Conservation (phyloP, 2,329 filamentous ascomycete genomes). For the Xenosphaeropsis pyriputrescens region DNA sequence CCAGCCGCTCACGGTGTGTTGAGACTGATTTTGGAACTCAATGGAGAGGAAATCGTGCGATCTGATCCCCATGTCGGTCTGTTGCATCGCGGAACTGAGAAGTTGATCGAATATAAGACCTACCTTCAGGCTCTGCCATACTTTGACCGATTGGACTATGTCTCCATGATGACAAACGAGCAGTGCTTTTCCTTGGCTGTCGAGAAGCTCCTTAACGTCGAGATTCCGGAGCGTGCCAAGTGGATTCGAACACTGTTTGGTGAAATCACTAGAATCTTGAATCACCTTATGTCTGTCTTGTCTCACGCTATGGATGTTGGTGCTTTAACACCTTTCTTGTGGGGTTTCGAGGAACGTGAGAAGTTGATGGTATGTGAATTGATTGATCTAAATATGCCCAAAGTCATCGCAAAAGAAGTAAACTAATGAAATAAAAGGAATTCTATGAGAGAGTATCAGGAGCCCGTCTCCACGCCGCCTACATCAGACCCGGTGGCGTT, state of each 20-base stretch:
- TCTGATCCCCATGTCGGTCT: slow-evolving; percentile 94
- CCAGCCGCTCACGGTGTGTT: slow-evolving; percentile 96
- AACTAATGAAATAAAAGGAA: slow-evolving; percentile 45
- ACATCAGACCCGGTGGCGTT: slow-evolving; percentile 91
- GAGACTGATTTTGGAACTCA: slow-evolving; percentile 92
- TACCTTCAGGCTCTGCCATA: slow-evolving; percentile 97
- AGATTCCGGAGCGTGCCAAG: slow-evolving; percentile 90
- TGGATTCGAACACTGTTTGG: slow-evolving; percentile 93
- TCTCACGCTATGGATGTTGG: slow-evolving; percentile 99
- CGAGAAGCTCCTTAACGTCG: slow-evolving; percentile 94
- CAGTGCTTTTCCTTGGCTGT: slow-evolving; percentile 92
- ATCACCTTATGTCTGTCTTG: slow-evolving; percentile 95
- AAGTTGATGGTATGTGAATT: slow-evolving; percentile 78
- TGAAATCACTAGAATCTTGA: slow-evolving; percentile 85
- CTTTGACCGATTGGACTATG: slow-evolving; percentile 97
- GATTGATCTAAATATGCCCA: slow-evolving; percentile 5
- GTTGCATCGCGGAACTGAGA: slow-evolving; percentile 94
- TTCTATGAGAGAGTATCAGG: slow-evolving; percentile 99
- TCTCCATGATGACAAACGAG: slow-evolving; percentile 99
- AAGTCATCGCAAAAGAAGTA: slow-evolving; percentile 1
- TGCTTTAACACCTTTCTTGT: slow-evolving; percentile 93
- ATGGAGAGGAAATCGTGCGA: slow-evolving; percentile 93
- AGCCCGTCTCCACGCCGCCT: slow-evolving; percentile 91
- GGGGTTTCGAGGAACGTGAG: slow-evolving; percentile 99
- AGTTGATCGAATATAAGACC: slow-evolving; percentile 99